Evolutionary conservation across 768 basidiomycete genomes (phyloP).

Genomic region (Brasilioporus rufonigricans): DNA sequence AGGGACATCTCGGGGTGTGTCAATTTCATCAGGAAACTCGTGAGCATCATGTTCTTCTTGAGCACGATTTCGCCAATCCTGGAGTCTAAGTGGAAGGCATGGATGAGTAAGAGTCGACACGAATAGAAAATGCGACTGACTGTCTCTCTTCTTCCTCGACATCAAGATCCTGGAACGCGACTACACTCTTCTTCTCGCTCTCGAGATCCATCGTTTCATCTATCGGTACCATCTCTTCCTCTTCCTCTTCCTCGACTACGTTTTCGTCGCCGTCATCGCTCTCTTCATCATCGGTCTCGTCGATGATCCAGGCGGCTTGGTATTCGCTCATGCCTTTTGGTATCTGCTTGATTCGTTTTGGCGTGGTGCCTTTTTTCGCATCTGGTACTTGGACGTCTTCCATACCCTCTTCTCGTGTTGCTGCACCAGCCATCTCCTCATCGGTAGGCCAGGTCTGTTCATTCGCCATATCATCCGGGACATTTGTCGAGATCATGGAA

Average conservation of each 20-base stretch:
- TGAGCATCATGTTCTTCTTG: slow-evolving; percentile 79
- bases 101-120: background rate
- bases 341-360: slow-evolving; percentile 73
- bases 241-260: slow-evolving; percentile 40
- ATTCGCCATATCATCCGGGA: slow-evolving; percentile 85
- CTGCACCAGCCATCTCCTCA: slow-evolving; percentile 75
- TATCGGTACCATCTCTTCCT: slow-evolving; percentile 63
- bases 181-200: slow-evolving; percentile 48
- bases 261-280: slow-evolving; percentile 43
- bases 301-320: slow-evolving; percentile 95
- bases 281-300: slow-evolving; percentile 69
- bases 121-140: slow-evolving; percentile 43
- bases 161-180: slow-evolving; percentile 74
- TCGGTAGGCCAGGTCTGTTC: slow-evolving; percentile 99
- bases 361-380: slow-evolving; percentile 70
- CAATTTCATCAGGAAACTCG: slow-evolving; percentile 94
- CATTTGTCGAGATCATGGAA: slow-evolving; percentile 82
- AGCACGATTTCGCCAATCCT: slow-evolving; percentile 65
- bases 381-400: slow-evolving; percentile 48
- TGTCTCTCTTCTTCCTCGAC: slow-evolving; percentile 84
- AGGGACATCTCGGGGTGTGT: slow-evolving; percentile 83
- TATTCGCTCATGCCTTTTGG: slow-evolving; percentile 97
- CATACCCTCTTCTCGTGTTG: slow-evolving; percentile 16
- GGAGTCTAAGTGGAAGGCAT: slow-evolving; percentile 52
- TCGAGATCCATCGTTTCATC: slow-evolving; percentile 57